Conservation (phyloP, 768 basidiomycete species). For the Asterophora lycoperdoides region DNA sequence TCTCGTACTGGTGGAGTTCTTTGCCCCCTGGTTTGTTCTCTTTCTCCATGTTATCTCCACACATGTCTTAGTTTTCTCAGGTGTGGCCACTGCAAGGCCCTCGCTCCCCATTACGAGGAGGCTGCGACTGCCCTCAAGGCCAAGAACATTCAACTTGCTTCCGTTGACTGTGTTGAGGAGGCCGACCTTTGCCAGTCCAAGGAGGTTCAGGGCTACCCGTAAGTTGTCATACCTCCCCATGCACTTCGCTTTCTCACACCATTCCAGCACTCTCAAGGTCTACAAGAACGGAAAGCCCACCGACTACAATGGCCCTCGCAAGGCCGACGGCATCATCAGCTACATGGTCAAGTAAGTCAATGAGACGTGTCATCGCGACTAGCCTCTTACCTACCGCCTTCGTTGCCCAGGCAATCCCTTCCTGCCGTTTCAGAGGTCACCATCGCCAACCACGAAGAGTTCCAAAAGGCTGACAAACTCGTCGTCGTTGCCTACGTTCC, state of each 20-base stretch:
- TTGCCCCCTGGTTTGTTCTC: slow-evolving; percentile 68
- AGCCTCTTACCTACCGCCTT: slow-evolving; percentile 6
- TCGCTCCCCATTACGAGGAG: slow-evolving; percentile 91
- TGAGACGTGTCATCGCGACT: not conserved
- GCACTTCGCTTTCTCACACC: not conserved
- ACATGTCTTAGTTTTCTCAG: slow-evolving; percentile 30
- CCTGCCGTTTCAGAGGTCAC: slow-evolving; percentile 89
- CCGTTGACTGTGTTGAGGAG: slow-evolving; percentile 96
- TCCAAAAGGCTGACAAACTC: slow-evolving; percentile 84
- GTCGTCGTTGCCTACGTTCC: slow-evolving; percentile 84
- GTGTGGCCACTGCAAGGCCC: slow-evolving; percentile 95
- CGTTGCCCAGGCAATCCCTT: slow-evolving; percentile 66
- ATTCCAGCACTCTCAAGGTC: slow-evolving; percentile 78
- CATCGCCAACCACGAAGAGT: slow-evolving; percentile 70
- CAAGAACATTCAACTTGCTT: slow-evolving; percentile 85
- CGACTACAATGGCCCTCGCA: slow-evolving; percentile 86
- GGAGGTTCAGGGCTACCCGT: slow-evolving; percentile 95
- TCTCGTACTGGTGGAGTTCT: slow-evolving; percentile 92
- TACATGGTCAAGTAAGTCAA: slow-evolving; percentile 91
- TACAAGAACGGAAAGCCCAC: slow-evolving; percentile 78
- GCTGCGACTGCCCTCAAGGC: slow-evolving; percentile 92
- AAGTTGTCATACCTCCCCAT: slow-evolving; percentile 26
- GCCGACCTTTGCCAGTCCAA: slow-evolving; percentile 86
- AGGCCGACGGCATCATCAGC: slow-evolving; percentile 92
- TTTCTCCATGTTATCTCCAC: not conserved